Evolutionary conservation across 176 grass and related monocot genomes (phyloP).

Genomic region (Phoenix roebelenii): DNA sequence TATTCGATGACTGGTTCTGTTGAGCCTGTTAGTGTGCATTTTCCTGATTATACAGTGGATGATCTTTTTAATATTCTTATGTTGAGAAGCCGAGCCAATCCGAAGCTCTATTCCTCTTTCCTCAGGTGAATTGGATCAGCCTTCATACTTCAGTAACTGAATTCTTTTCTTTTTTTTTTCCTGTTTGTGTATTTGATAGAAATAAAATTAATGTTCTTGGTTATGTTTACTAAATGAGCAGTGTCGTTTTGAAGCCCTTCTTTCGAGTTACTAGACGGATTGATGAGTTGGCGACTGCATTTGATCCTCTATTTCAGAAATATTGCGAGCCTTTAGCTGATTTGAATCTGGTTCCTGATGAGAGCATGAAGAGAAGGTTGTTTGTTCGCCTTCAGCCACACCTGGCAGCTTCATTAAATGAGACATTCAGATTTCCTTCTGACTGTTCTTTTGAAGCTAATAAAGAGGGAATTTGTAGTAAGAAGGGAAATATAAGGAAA

Average conservation of each 20-base stretch:
- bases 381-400: conserved; percentile 75
- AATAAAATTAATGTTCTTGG: conserved; percentile 10
- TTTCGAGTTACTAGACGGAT: conserved; percentile 55
- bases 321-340: conserved; percentile 75
- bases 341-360: conserved; percentile 45
- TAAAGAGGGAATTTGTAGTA: conserved; percentile 19
- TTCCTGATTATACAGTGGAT: conserved; percentile 75
- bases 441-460: conserved; percentile 25
- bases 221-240: conserved; percentile 10
- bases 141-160: too few relatives aligned
- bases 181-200: too few relatives aligned
- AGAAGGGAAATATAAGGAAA: conserved; percentile 41
- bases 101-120: conserved; percentile 63
- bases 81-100: conserved; percentile 40
- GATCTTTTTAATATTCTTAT: conserved; percentile 59
- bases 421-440: conserved; percentile 63
- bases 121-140: conserved; percentile 34
- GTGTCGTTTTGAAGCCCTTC: conserved; percentile 65
- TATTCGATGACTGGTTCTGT: conserved; percentile 62
- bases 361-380: conserved; percentile 55
- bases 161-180: too few relatives aligned
- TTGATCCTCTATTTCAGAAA: conserved; percentile 69
- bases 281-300: conserved; percentile 54
- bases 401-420: conserved; percentile 52
- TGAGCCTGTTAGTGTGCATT: conserved; percentile 56